phyloP scores from a whole-genome alignment of 306 rosid species.

The Pyrus communis region DNA sequence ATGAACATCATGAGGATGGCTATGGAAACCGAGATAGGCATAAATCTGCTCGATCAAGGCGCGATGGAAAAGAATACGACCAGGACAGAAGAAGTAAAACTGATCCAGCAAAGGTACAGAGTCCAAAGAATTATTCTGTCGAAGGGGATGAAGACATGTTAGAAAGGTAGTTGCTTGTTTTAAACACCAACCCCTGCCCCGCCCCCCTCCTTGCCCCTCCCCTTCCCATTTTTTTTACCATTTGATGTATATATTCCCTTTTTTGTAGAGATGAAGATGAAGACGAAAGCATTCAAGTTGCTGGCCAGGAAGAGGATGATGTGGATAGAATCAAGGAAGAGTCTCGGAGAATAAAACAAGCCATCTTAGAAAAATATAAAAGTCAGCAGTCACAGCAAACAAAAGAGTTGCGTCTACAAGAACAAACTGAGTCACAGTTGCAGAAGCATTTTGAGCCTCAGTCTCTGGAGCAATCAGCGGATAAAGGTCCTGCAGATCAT shows the following conservation, averaged over 20 bases:
- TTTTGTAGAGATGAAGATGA: conserved; percentile 50
- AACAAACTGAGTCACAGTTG: conserved; percentile 4
- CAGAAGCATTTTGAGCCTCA: conserved; percentile 29
- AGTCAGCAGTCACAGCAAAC: conserved; percentile 41
- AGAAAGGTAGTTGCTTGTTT: conserved; percentile 35
- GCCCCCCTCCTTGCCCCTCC: neutral
- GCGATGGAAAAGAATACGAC: conserved; percentile 37
- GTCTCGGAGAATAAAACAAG: conserved; percentile 80
- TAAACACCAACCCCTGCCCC: neutral
- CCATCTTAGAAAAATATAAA: conserved; percentile 85
- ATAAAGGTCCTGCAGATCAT: conserved; percentile 27
- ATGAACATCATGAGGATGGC: conserved; percentile 33
- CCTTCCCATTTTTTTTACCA: neutral
- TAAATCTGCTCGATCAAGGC: conserved; percentile 45
- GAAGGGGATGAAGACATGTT: conserved; percentile 24
- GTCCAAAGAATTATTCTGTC: conserved; percentile 21
- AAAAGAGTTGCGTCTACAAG: conserved; percentile 1
- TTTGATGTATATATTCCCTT: neutral
- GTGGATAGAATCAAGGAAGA: conserved; percentile 89
- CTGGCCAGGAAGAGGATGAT: conserved; percentile 91
- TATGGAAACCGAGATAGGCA: conserved; percentile 35
- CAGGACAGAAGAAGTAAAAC: conserved; percentile 28
- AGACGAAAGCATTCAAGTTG: conserved; percentile 54
- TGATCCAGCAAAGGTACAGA: conserved; percentile 22
- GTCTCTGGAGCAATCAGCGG: conserved; percentile 19